phyloP scores from a whole-genome alignment of 2,329 filamentous ascomycete genomes.

The Penicillium decumbens region DNA sequence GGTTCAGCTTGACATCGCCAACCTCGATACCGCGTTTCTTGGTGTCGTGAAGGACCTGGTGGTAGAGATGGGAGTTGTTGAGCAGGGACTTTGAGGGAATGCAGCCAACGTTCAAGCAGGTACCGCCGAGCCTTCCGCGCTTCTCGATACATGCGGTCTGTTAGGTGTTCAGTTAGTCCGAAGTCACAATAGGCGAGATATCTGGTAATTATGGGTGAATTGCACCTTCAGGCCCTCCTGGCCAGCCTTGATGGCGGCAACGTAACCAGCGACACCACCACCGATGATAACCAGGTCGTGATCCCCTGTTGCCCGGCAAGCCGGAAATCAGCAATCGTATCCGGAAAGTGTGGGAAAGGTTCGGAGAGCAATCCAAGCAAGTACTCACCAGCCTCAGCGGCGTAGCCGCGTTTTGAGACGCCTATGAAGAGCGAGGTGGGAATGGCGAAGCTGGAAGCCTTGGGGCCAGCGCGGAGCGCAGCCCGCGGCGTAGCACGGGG shows the following conservation, averaged over 20 bases:
- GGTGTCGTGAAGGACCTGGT: conserved; percentile 93
- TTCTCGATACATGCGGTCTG: conserved; percentile 98
- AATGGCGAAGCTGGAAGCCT: conserved; percentile 34
- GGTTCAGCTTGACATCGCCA: conserved; percentile 92
- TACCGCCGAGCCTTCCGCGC: conserved; percentile 88
- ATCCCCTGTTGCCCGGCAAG: conserved; percentile 58
- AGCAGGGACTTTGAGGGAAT: conserved; percentile 99
- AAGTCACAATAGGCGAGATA: neutral
- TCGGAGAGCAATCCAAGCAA: neutral
- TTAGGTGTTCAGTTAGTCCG: conserved; percentile 13
- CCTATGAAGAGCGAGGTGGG: conserved; percentile 45
- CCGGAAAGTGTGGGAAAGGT: conserved; percentile 16
- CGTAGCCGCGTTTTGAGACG: conserved; percentile 53
- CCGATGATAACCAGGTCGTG: conserved; percentile 97
- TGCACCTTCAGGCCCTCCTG: conserved; percentile 91
- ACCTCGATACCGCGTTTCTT: conserved; percentile 97
- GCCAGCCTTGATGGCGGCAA: conserved; percentile 97
- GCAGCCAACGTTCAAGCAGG: conserved; percentile 97
- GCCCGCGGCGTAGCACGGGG: conserved; percentile 48
- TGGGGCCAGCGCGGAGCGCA: conserved; percentile 37
- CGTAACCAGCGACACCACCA: conserved; percentile 96
- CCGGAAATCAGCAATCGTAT: conserved; percentile 21
- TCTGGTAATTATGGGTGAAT: neutral
- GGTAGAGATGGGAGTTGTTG: conserved; percentile 98
- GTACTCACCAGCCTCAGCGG: conserved; percentile 47